A percentile compares a stretch with the other conserved stretches of the same genome.
Conservation (phyloP, 306 rosid species). For the Cicer yamashitae region DNA sequence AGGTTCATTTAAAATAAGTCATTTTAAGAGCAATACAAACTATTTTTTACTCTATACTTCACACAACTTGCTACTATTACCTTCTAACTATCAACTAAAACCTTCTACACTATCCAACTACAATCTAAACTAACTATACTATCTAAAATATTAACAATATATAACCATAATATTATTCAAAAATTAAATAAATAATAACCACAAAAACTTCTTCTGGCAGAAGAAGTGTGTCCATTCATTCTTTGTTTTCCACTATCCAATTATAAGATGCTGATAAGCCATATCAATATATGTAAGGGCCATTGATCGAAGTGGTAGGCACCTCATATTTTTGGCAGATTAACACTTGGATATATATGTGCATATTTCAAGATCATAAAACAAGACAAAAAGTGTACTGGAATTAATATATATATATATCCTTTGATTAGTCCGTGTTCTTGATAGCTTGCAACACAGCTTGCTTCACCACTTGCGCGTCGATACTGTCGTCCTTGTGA, state of each 20-base stretch:
- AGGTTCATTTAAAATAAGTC: too few species aligned
- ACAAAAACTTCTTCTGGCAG: too few species aligned
- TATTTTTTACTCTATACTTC: too few species aligned
- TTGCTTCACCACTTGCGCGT: constrained; percentile 83
- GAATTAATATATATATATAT: not conserved
- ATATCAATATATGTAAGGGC: constrained; percentile 17
- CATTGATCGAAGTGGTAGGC: constrained; percentile 42
- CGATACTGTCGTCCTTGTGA: constrained; percentile 60
- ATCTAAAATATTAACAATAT: too few species aligned
- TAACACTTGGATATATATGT: constrained; percentile 25
- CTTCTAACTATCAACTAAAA: too few species aligned
- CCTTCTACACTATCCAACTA: too few species aligned
- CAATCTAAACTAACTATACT: too few species aligned
- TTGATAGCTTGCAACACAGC: constrained; percentile 76
- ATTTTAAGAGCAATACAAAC: too few species aligned
- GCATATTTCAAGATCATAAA: constrained; percentile 25
- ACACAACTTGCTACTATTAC: too few species aligned
- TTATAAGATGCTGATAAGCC: constrained; percentile 39
- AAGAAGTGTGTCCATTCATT: constrained; percentile 44
- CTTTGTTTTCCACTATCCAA: constrained; percentile 31
- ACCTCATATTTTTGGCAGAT: constrained; percentile 45
- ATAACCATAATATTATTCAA: too few species aligned
- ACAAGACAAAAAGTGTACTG: constrained; percentile 38
- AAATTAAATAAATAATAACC: too few species aligned
- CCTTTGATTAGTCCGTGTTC: constrained; percentile 54